Conservation (phyloP, 306 rosid species). For the Malus asiatica region DNA sequence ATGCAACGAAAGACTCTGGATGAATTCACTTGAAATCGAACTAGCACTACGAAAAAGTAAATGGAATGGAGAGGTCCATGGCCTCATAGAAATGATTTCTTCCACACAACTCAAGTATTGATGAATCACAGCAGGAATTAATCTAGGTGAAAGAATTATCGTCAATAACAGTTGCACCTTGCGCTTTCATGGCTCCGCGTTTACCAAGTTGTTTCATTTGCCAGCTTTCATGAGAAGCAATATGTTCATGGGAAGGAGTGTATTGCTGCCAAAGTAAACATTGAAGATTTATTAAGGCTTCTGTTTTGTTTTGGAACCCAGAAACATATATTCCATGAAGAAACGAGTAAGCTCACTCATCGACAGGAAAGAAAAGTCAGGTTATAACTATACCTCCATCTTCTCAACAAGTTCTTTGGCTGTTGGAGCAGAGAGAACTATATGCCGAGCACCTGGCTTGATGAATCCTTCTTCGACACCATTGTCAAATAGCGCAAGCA, state of each 20-base stretch:
- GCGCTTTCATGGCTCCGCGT: constrained; percentile 44
- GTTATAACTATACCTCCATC: constrained; percentile 61
- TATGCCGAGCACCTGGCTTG: constrained; percentile 69
- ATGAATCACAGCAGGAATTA: constrained; percentile 45
- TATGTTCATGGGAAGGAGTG: constrained; percentile 55
- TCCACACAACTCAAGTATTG: constrained; percentile 41
- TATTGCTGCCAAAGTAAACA: constrained; percentile 52
- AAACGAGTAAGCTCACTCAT: background rate
- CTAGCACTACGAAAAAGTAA: constrained; percentile 33
- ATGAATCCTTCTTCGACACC: constrained; percentile 94
- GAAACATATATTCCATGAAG: background rate
- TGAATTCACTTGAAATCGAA: constrained; percentile 23
- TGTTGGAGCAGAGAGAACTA: constrained; percentile 76
- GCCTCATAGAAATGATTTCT: constrained; percentile 40
- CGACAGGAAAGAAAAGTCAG: constrained; percentile 2
- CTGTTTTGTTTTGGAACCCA: background rate
- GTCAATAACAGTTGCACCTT: constrained; percentile 32
- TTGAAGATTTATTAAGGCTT: background rate
- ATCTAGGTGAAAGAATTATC: constrained; percentile 26
- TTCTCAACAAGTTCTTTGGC: constrained; percentile 73
- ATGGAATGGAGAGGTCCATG: constrained; percentile 31
- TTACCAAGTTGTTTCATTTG: constrained; percentile 61
- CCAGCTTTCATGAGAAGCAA: constrained; percentile 85
- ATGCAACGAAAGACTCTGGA: constrained; percentile 19
- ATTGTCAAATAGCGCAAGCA: constrained; percentile 88